These are phyloP conservation scores for Viridothelium virens DNA, from an alignment of 495 filamentous ascomycete species.

Conservation along the genomic window DNA sequence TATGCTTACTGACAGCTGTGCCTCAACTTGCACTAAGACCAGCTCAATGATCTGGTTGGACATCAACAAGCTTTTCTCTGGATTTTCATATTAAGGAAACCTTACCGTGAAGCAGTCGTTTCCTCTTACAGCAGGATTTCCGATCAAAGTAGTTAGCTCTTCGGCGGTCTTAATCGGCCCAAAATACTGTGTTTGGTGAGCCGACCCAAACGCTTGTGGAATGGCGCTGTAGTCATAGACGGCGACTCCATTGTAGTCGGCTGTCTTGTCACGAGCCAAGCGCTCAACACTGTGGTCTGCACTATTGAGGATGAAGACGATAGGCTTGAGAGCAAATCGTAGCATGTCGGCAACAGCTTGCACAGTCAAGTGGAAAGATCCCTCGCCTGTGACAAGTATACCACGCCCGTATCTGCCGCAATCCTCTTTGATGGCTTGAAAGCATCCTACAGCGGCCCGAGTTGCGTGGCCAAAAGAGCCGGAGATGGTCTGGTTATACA, in stretches of 20 bases:
- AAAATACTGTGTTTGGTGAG: constrained; percentile 12
- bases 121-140: constrained; percentile 8
- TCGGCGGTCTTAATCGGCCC: constrained; percentile 15
- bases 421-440: constrained; percentile 50
- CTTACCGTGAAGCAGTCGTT: constrained; percentile 14
- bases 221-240: constrained; percentile 19
- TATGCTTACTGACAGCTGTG: constrained; percentile 10
- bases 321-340: constrained; percentile 31
- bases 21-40: constrained; percentile 16
- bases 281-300: constrained; percentile 31
- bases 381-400: constrained; percentile 39
- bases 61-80: not conserved
- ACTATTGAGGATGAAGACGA: constrained; percentile 33
- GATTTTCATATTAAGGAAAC: not conserved
- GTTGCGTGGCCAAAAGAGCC: constrained; percentile 40
- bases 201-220: constrained; percentile 16
- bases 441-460: constrained; percentile 33
- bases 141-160: constrained; percentile 13
- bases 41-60: constrained; percentile 14
- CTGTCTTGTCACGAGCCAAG: constrained; percentile 26
- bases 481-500: constrained; percentile 37
- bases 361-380: constrained; percentile 38
- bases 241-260: constrained; percentile 24
- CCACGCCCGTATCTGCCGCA: constrained; percentile 45
- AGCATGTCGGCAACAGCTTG: constrained; percentile 37